Percentiles rank a stretch among this genome's conserved stretches.
Conservation (phyloP, 2,329 filamentous ascomycete genomes). For the Claviceps humidiphila region DNA sequence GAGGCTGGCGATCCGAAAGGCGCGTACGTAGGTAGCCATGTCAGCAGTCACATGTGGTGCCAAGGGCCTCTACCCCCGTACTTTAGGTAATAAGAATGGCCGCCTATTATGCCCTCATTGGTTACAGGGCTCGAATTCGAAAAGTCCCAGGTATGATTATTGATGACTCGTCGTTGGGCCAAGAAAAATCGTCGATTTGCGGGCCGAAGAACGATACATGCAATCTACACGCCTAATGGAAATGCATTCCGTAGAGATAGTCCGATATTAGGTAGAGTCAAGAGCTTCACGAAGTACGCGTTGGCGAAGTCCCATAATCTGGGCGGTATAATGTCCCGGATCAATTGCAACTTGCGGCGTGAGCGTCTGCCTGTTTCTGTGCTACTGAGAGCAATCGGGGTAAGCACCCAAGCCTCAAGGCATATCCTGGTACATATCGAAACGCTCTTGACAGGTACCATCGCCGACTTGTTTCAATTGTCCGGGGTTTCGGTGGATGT, state of each 20-base stretch:
- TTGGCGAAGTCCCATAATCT: too few species aligned
- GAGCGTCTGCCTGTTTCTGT: constrained; percentile 26
- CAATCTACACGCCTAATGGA: too few species aligned
- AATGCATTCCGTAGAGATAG: too few species aligned
- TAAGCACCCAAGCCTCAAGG: constrained; percentile 39
- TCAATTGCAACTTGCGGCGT: constrained; percentile 5
- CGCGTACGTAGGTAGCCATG: constrained; percentile 23
- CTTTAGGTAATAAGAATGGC: constrained; percentile 31
- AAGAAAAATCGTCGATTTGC: too few species aligned
- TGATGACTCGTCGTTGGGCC: too few species aligned
- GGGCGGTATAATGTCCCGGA: too few species aligned
- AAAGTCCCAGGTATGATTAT: constrained; percentile 13
- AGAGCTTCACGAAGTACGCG: too few species aligned
- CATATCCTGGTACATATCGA: constrained; percentile 43
- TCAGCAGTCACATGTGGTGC: constrained; percentile 42
- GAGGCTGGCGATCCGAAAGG: constrained; percentile 34
- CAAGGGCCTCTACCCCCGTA: constrained; percentile 25
- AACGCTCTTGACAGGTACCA: constrained; percentile 38
- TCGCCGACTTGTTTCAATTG: constrained; percentile 26
- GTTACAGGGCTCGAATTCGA: constrained; percentile 32
- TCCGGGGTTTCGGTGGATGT: constrained; percentile 11
- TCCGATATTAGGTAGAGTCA: too few species aligned
- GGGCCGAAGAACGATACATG: too few species aligned
- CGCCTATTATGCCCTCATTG: constrained; percentile 27
- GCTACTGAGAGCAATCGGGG: constrained; percentile 34